These are phyloP conservation scores for Pittosporum tobira DNA, from an alignment of 129 eudicot genomes.

Conservation along the genomic window DNA sequence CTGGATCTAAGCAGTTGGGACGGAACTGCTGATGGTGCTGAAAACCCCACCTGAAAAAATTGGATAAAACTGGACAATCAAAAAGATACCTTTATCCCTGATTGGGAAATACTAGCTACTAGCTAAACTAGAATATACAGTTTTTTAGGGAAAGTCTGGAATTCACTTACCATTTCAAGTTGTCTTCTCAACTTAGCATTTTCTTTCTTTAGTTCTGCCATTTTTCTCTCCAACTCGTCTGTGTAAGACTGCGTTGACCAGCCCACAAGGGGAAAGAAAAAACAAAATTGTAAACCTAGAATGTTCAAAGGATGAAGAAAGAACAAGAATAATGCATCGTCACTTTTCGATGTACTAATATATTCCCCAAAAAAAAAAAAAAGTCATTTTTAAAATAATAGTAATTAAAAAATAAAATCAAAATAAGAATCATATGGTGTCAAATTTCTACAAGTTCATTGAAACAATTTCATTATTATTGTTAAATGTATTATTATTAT, in stretches of 20 bases:
- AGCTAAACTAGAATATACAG: too few relatives aligned
- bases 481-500: too few relatives aligned
- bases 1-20: slow-evolving; percentile 6
- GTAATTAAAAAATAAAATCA: too few relatives aligned
- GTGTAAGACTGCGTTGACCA: slow-evolving; percentile 28
- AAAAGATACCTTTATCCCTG: not conserved
- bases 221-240: slow-evolving; percentile 34
- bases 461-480: too few relatives aligned
- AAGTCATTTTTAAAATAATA: too few relatives aligned
- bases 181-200: slow-evolving; percentile 41
- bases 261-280: not conserved
- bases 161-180: slow-evolving; percentile 19
- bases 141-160: too few relatives aligned
- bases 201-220: slow-evolving; percentile 28
- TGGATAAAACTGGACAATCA: too few relatives aligned
- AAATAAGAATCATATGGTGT: too few relatives aligned
- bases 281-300: not conserved
- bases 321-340: too few relatives aligned
- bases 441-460: too few relatives aligned
- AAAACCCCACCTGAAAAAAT: slow-evolving; percentile 1
- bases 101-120: not conserved
- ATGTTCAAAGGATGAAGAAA: not conserved
- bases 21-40: slow-evolving; percentile 11
- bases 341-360: too few relatives aligned
- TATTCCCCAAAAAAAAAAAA: too few relatives aligned